A percentile compares a stretch with the other conserved stretches of the same genome.
Conservation (phyloP, 495 filamentous ascomycete species). For the Darksidea phi region DNA sequence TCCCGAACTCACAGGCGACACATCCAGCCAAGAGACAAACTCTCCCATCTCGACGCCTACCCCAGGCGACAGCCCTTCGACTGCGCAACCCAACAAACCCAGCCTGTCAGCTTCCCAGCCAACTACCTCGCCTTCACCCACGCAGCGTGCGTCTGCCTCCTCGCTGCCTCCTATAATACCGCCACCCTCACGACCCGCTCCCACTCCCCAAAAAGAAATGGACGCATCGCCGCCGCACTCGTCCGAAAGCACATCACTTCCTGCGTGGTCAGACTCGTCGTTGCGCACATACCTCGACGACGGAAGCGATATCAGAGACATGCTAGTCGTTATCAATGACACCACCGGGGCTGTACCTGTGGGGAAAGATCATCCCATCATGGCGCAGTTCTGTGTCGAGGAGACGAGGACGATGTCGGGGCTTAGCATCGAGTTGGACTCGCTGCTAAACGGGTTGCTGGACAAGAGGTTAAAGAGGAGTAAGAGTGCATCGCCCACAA, state of each 20-base stretch:
- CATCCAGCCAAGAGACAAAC: slow-evolving; percentile 33
- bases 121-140: slow-evolving; percentile 24
- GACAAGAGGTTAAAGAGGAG: slow-evolving; percentile 21
- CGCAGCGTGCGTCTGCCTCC: slow-evolving; percentile 7
- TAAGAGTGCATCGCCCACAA: not conserved
- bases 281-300: slow-evolving; percentile 89
- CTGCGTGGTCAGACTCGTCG: slow-evolving; percentile 79
- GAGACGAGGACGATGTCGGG: slow-evolving; percentile 54
- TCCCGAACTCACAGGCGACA: slow-evolving; percentile 30
- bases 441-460: slow-evolving; percentile 24
- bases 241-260: slow-evolving; percentile 32
- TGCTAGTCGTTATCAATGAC: slow-evolving; percentile 88
- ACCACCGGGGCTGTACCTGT: slow-evolving; percentile 75
- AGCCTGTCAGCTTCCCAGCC: slow-evolving; percentile 17
- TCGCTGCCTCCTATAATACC: slow-evolving; percentile 1
- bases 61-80: slow-evolving; percentile 28
- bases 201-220: slow-evolving; percentile 32
- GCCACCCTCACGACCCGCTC: slow-evolving; percentile 33
- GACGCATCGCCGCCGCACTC: slow-evolving; percentile 22
- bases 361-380: slow-evolving; percentile 78
- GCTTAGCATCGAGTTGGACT: slow-evolving; percentile 27
- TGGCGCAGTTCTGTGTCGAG: slow-evolving; percentile 75
- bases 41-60: slow-evolving; percentile 36
- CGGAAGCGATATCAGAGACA: slow-evolving; percentile 83
- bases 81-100: slow-evolving; percentile 16